Evolutionary conservation across 1,139 yeast species (phyloP).

Genomic region (Yamadazyma siamensis): DNA sequence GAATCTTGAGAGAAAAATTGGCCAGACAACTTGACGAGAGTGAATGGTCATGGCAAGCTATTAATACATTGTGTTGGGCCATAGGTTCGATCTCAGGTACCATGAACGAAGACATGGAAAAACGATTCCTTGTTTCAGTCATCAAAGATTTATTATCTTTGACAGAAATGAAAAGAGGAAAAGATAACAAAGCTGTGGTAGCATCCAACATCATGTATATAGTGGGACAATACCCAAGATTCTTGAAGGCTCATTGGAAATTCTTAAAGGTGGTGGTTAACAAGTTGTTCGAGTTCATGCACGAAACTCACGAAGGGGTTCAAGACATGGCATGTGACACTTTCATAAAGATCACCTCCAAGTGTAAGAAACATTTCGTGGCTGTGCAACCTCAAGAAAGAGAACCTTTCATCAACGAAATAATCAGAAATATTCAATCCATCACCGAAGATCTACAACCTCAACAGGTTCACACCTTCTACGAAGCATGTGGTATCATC

Average conservation of each 20-base stretch:
- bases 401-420: conserved; percentile 93
- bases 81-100: conserved; percentile 98
- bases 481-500: conserved; percentile 95
- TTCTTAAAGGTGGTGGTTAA: conserved; percentile 93
- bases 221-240: conserved; percentile 98
- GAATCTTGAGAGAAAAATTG: conserved; percentile 87
- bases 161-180: conserved; percentile 95
- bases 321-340: conserved; percentile 99
- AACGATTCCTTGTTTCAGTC: conserved; percentile 86
- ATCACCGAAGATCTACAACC: conserved; percentile 94
- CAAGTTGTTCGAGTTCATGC: conserved; percentile 97
- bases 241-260: conserved; percentile 96
- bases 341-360: conserved; percentile 88
- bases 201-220: conserved; percentile 99
- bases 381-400: conserved; percentile 79
- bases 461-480: conserved; percentile 96
- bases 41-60: conserved; percentile 99
- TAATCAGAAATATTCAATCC: conserved; percentile 73
- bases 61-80: conserved; percentile 98
- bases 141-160: conserved; percentile 86
- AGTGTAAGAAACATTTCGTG: conserved; percentile 94
- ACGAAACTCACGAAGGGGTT: conserved; percentile 98
- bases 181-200: conserved; percentile 97
- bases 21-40: conserved; percentile 91
- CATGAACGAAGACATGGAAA: conserved; percentile 97